Conservation (phyloP, 257 asterid species). For the Gynochthodes officinalis region DNA sequence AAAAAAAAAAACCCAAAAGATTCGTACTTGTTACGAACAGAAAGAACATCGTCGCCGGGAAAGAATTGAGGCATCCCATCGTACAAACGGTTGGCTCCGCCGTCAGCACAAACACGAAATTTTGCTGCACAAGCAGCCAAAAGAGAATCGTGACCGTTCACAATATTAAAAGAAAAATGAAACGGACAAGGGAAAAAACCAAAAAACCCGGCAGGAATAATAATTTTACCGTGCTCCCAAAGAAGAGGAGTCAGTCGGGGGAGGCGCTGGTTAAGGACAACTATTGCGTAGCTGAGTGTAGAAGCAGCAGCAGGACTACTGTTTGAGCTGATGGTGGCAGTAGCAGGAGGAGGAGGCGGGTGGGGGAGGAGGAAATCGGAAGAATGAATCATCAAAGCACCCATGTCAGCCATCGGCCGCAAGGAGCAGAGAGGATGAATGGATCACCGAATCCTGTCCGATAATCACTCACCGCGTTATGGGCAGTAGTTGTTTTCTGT, state of each 20-base stretch:
- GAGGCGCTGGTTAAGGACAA: conserved; percentile 70
- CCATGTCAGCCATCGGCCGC: conserved; percentile 44
- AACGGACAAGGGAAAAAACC: too few species aligned
- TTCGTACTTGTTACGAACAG: conserved; percentile 64
- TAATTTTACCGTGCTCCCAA: conserved; percentile 69
- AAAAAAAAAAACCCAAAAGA: neutral
- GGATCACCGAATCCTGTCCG: neutral
- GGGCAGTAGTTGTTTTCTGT: too few species aligned
- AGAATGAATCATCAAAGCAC: conserved; percentile 56
- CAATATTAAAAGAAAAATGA: neutral
- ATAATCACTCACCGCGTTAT: too few species aligned
- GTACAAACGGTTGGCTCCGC: conserved; percentile 83
- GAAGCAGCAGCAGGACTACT: conserved; percentile 19
- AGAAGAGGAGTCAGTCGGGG: conserved; percentile 82
- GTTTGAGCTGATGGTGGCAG: neutral
- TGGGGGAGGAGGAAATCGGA: conserved; percentile 67
- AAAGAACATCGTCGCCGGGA: conserved; percentile 49
- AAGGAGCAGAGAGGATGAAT: neutral
- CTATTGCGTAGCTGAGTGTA: conserved; percentile 48
- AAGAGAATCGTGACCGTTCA: neutral
- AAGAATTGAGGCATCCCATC: conserved; percentile 78
- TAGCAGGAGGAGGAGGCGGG: conserved; percentile 26
- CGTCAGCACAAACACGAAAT: conserved; percentile 83
- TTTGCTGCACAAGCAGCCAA: conserved; percentile 58
- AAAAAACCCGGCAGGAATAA: neutral